Conservation (phyloP, 2,329 filamentous ascomycete genomes). For the Thelonectria olida region DNA sequence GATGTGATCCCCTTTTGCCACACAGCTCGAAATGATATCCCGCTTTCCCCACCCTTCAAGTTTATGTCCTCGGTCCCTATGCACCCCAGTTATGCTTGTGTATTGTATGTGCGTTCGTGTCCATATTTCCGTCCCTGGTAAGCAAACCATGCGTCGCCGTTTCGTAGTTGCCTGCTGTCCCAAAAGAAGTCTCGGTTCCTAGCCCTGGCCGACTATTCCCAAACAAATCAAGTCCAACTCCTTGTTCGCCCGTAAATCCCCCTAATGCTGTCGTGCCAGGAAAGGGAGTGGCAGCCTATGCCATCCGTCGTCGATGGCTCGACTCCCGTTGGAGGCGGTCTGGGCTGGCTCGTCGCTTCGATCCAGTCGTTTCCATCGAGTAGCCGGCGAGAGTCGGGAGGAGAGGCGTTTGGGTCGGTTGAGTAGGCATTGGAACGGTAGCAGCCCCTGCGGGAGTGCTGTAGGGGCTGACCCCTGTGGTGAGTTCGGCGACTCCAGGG, state of each 20-base stretch:
- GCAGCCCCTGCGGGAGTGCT: constrained; percentile 57
- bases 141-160: constrained; percentile 18
- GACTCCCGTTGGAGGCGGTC: constrained; percentile 56
- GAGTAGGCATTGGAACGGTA: constrained; percentile 42
- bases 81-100: constrained; percentile 21
- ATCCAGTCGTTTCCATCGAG: constrained; percentile 51
- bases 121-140: constrained; percentile 17
- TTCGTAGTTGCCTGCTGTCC: constrained; percentile 20
- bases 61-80: constrained; percentile 15
- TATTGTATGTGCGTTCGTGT: constrained; percentile 16
- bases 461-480: constrained; percentile 70
- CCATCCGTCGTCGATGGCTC: constrained; percentile 52
- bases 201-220: constrained; percentile 16
- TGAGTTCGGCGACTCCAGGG: constrained; percentile 71
- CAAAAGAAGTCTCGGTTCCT: constrained; percentile 13
- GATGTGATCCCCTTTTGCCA: constrained; percentile 6
- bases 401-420: constrained; percentile 46
- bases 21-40: constrained; percentile 13
- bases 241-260: constrained; percentile 21
- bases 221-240: constrained; percentile 26
- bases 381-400: constrained; percentile 47
- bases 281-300: constrained; percentile 26
- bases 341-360: constrained; percentile 61
- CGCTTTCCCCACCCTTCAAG: constrained; percentile 12
- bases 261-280: neutral